phyloP scores from a whole-genome alignment of 164 flowering plant genomes.

The Tetrastigma voinierianum region DNA sequence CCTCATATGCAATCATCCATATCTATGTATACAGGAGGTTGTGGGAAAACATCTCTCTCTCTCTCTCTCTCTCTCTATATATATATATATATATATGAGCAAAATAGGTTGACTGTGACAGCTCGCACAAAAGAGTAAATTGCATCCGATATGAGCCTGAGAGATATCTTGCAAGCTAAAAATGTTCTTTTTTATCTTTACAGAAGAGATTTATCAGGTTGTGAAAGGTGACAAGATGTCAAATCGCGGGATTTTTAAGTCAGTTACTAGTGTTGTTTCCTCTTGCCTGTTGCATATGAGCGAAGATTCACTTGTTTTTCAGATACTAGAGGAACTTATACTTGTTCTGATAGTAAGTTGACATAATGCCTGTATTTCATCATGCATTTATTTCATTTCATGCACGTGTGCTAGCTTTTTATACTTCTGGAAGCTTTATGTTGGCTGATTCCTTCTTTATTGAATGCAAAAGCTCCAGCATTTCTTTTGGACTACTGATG shows the following conservation, averaged over 20 bases:
- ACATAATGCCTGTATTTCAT: neutral
- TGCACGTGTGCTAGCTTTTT: neutral
- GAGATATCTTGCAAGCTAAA: neutral
- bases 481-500: neutral
- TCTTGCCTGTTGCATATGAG: conserved; percentile 69
- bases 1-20: too few relatives aligned
- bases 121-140: too few relatives aligned
- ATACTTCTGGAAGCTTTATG: neutral
- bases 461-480: too few relatives aligned
- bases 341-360: conserved; percentile 54
- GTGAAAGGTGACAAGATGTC: conserved; percentile 22
- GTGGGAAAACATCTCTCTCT: too few relatives aligned
- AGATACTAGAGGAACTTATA: conserved; percentile 53
- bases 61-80: too few relatives aligned
- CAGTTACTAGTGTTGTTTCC: conserved; percentile 44
- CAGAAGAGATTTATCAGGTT: conserved; percentile 34
- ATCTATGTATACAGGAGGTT: too few relatives aligned
- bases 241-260: conserved; percentile 38
- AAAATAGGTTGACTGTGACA: too few relatives aligned
- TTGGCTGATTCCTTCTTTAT: neutral
- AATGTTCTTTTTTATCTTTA: conserved; percentile 12
- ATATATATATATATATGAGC: too few relatives aligned
- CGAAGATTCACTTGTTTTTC: conserved; percentile 54
- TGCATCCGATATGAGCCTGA: too few relatives aligned
- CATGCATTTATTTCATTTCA: neutral